phyloP scores from a whole-genome alignment of 345 rosid genomes.

The Turritis glabra region DNA sequence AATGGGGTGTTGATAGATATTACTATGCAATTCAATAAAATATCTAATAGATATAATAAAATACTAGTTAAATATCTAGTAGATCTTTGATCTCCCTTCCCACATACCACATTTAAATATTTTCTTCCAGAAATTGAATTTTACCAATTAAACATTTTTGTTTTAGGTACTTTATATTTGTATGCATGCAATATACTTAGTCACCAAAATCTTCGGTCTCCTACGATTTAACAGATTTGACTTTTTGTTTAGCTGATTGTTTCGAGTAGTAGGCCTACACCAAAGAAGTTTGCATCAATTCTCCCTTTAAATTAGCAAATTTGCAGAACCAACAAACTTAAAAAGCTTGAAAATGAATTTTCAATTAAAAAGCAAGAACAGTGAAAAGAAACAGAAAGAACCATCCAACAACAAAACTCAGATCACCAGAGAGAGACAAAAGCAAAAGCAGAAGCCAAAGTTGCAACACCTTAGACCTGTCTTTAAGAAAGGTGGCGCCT shows the following conservation, averaged over 20 bases:
- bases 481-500: slow-evolving; percentile 45
- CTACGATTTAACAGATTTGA: not conserved
- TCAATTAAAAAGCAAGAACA: slow-evolving; percentile 19
- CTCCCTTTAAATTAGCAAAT: slow-evolving; percentile 17
- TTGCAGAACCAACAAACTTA: slow-evolving; percentile 28
- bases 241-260: not conserved
- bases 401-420: slow-evolving; percentile 24
- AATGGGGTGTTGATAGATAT: too few relatives aligned
- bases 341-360: slow-evolving; percentile 18
- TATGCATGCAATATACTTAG: not conserved
- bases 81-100: too few relatives aligned
- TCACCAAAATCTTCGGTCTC: not conserved
- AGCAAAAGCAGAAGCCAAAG: slow-evolving; percentile 15
- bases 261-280: not conserved
- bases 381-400: slow-evolving; percentile 14
- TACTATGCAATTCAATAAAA: too few relatives aligned
- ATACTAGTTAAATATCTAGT: too few relatives aligned
- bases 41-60: too few relatives aligned
- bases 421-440: slow-evolving; percentile 16
- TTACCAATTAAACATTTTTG: too few relatives aligned
- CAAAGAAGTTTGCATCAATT: not conserved
- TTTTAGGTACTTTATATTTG: too few relatives aligned
- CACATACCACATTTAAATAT: too few relatives aligned
- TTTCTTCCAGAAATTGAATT: too few relatives aligned
- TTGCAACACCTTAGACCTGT: slow-evolving; percentile 16